Percentiles rank a stretch among this genome's conserved stretches.
Conservation (phyloP, 768 basidiomycete species). For the Lyophyllum shimeji region DNA sequence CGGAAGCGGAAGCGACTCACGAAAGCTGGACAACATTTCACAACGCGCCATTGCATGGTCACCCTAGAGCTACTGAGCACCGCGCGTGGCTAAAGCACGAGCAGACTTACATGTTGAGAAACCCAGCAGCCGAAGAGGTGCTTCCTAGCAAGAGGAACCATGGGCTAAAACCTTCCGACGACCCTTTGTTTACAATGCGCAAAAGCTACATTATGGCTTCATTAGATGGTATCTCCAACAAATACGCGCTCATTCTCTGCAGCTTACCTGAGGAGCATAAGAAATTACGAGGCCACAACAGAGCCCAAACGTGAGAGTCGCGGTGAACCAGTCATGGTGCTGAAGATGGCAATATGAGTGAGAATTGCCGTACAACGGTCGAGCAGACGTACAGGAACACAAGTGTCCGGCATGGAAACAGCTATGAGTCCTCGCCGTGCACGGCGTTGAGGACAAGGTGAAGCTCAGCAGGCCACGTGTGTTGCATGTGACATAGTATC, state of each 20-base stretch:
- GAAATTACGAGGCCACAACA: conserved; percentile 75
- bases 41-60: conserved; percentile 79
- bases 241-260: conserved; percentile 27
- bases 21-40: conserved; percentile 77
- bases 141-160: conserved; percentile 89
- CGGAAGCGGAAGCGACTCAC: conserved; percentile 43
- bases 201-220: not conserved
- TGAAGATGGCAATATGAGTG: conserved; percentile 23
- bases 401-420: conserved; percentile 3
- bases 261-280: conserved; percentile 77
- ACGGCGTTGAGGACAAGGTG: not conserved
- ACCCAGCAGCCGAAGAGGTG: conserved; percentile 76
- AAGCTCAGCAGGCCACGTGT: not conserved
- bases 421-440: not conserved
- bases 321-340: conserved; percentile 74
- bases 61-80: conserved; percentile 45
- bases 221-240: not conserved
- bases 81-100: not conserved
- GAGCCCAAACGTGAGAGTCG: conserved; percentile 63
- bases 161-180: conserved; percentile 90
- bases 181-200: conserved; percentile 27
- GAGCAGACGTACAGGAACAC: not conserved
- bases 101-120: conserved; percentile 75
- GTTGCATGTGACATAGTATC: too few species aligned
- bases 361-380: not conserved